phyloP scores from a whole-genome alignment of 495 filamentous ascomycete species.

The Trichoderma erinaceum region DNA sequence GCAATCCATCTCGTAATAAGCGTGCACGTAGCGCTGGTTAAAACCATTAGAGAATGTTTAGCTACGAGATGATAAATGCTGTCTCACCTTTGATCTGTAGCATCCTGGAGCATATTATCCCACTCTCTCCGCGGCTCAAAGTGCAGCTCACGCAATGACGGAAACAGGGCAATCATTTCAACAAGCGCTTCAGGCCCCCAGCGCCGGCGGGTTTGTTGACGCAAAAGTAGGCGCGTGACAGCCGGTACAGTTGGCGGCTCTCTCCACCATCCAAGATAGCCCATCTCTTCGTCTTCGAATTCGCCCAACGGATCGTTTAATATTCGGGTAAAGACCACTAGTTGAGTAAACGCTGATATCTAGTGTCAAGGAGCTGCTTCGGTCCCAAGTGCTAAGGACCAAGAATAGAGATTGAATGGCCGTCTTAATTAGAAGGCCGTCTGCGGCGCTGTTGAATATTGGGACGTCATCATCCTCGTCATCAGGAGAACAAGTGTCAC shows the following conservation, averaged over 20 bases:
- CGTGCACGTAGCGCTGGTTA: conserved; percentile 22
- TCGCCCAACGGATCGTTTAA: conserved; percentile 19
- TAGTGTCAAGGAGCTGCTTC: conserved; percentile 29
- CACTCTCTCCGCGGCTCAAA: conserved; percentile 33
- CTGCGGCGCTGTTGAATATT: conserved; percentile 23
- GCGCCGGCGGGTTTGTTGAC: conserved; percentile 31
- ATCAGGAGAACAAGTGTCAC: conserved; percentile 25
- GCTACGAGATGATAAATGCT: background rate
- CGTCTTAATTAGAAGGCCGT: conserved; percentile 26
- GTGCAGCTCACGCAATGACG: conserved; percentile 29
- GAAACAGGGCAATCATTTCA: conserved; percentile 29
- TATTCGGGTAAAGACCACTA: conserved; percentile 27
- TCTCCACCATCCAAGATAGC: conserved; percentile 26
- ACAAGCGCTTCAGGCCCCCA: conserved; percentile 26
- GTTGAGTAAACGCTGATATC: conserved; percentile 37
- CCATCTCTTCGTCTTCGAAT: conserved; percentile 24
- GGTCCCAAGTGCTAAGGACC: conserved; percentile 33
- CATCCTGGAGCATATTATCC: conserved; percentile 20
- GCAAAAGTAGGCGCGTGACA: conserved; percentile 29
- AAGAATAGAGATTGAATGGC: conserved; percentile 32
- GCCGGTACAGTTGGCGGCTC: conserved; percentile 29
- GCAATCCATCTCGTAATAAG: conserved; percentile 17
- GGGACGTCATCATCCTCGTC: conserved; percentile 17
- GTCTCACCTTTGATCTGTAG: conserved; percentile 25
- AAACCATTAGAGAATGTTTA: no score